Evolutionary conservation across 2,329 filamentous ascomycete species (phyloP).

Genomic region (Thelonectria discophora): DNA sequence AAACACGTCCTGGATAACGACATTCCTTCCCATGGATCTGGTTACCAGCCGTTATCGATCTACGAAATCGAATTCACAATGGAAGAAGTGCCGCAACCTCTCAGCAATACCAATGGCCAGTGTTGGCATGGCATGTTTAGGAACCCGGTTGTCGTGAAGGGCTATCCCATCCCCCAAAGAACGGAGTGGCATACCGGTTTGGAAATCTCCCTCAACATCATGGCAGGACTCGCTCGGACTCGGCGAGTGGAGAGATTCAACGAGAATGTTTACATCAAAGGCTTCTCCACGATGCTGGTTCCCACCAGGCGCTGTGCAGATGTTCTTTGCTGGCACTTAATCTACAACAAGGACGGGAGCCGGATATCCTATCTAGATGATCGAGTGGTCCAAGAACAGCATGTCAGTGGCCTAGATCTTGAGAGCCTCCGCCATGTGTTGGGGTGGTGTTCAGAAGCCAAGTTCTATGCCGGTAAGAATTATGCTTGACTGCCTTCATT

Average conservation of each 20-base stretch:
- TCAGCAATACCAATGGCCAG: background rate
- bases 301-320: constrained; percentile 6
- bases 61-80: constrained; percentile 8
- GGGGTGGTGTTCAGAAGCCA: constrained; percentile 16
- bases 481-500: background rate
- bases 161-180: constrained; percentile 23
- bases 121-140: constrained; percentile 27
- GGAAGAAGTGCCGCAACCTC: background rate
- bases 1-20: background rate
- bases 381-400: background rate
- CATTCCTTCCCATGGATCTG: no score
- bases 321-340: constrained; percentile 23
- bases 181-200: constrained; percentile 5
- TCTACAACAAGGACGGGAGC: constrained; percentile 15
- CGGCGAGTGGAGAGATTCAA: constrained; percentile 12
- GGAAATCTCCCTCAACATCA: constrained; percentile 23
- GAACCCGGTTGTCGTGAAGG: constrained; percentile 23
- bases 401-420: background rate
- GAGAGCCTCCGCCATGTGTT: constrained; percentile 17
- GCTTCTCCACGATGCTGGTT: constrained; percentile 26
- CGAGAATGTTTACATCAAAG: constrained; percentile 19
- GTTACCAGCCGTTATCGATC: background rate
- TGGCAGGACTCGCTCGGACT: constrained; percentile 18
- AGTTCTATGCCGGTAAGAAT: constrained; percentile 14
- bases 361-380: constrained; percentile 22